Evolutionary conservation across 2,329 filamentous ascomycete genomes (phyloP).

Genomic region (Colletotrichum liriopes): DNA sequence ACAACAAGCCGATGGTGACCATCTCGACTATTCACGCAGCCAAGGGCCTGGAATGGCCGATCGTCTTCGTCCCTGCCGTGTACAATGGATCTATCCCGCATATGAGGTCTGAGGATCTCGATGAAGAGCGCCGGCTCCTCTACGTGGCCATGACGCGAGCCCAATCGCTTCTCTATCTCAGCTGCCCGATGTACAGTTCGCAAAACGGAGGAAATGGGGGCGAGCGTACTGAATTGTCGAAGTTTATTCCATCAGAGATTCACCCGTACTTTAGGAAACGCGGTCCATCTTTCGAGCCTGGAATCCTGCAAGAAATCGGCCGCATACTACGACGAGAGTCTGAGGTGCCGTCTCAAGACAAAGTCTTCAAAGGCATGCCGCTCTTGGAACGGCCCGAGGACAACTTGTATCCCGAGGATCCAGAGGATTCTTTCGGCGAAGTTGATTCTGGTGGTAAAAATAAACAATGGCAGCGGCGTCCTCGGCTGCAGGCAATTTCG

Average conservation of each 20-base stretch:
- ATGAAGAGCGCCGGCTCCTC: slow-evolving; percentile 89
- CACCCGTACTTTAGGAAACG: slow-evolving; percentile 64
- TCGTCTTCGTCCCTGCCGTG: slow-evolving; percentile 92
- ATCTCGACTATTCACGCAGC: slow-evolving; percentile 97
- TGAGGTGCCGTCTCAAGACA: slow-evolving; percentile 64
- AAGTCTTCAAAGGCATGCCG: slow-evolving; percentile 68
- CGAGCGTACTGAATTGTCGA: slow-evolving; percentile 69
- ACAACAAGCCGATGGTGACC: slow-evolving; percentile 78
- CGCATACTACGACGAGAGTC: slow-evolving; percentile 78
- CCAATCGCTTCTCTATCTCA: slow-evolving; percentile 88
- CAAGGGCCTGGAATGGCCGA: slow-evolving; percentile 96
- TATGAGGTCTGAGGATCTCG: slow-evolving; percentile 84
- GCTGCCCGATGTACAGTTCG: slow-evolving; percentile 80
- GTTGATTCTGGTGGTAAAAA: slow-evolving; percentile 21
- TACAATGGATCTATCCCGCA: slow-evolving; percentile 95
- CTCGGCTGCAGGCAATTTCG: slow-evolving; percentile 16
- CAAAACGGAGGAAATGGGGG: slow-evolving; percentile 71
- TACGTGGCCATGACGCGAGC: slow-evolving; percentile 99
- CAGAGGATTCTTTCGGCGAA: slow-evolving; percentile 42
- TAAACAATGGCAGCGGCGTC: slow-evolving; percentile 29
- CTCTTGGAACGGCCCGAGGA: slow-evolving; percentile 75
- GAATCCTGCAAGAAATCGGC: slow-evolving; percentile 76
- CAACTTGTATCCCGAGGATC: slow-evolving; percentile 72
- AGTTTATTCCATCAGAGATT: slow-evolving; percentile 73
- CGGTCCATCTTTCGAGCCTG: slow-evolving; percentile 79